A percentile compares a stretch with the other conserved stretches of the same genome.
These are phyloP conservation scores for Colletotrichum plurivorum DNA, from an alignment of 2,329 filamentous ascomycete species.

Conservation along the genomic window DNA sequence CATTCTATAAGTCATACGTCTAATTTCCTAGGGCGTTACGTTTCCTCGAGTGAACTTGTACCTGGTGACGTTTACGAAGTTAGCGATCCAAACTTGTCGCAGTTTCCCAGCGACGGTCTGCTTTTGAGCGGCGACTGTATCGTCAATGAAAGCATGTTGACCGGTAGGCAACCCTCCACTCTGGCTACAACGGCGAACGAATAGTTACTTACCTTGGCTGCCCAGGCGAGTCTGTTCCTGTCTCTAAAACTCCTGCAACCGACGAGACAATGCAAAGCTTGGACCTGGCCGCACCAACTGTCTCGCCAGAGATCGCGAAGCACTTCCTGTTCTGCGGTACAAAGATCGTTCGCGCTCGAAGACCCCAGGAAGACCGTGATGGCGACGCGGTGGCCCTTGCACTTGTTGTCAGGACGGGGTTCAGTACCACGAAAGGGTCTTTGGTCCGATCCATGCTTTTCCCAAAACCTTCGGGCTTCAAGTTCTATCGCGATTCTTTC, in stretches of 20 bases:
- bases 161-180: constrained; percentile 55
- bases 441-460: constrained; percentile 98
- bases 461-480: constrained; percentile 97
- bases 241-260: constrained; percentile 89
- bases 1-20: background rate
- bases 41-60: constrained; percentile 89
- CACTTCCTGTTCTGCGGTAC: constrained; percentile 96
- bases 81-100: constrained; percentile 89
- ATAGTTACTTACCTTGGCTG: constrained; percentile 12
- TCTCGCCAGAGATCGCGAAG: constrained; percentile 85
- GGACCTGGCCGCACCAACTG: constrained; percentile 84
- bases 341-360: constrained; percentile 90
- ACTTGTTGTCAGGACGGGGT: constrained; percentile 93
- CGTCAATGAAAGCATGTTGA: constrained; percentile 99
- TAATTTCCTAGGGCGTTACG: constrained; percentile 74
- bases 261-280: constrained; percentile 84
- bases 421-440: constrained; percentile 97
- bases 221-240: constrained; percentile 90
- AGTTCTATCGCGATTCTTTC: constrained; percentile 98
- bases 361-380: constrained; percentile 87
- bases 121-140: constrained; percentile 95
- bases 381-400: constrained; percentile 93
- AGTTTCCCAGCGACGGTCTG: constrained; percentile 93
- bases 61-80: constrained; percentile 98
- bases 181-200: background rate